Evolutionary conservation across 805 yeast genomes (phyloP).

Genomic region (Groenewaldozyma salmanticensis): DNA sequence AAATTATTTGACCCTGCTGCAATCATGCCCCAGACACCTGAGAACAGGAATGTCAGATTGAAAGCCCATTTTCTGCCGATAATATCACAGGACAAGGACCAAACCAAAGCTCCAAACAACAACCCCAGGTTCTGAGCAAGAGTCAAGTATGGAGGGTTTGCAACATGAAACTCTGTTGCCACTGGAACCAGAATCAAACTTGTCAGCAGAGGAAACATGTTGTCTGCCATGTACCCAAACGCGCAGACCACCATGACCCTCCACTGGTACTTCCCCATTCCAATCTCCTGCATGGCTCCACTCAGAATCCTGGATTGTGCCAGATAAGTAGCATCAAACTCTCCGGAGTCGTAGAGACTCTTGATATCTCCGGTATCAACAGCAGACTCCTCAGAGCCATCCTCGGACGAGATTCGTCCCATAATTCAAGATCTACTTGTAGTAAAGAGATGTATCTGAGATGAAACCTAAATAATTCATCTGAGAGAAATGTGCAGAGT

Average conservation of each 20-base stretch:
- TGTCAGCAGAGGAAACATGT: constrained; percentile 41
- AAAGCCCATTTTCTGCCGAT: constrained; percentile 46
- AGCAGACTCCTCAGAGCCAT: no score
- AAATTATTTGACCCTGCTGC: constrained; percentile 43
- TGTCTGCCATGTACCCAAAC: constrained; percentile 48
- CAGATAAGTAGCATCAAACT: constrained; percentile 9
- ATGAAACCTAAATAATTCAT: no score
- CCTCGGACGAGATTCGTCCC: no score
- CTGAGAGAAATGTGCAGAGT: no score
- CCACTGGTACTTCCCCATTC: constrained; percentile 47
- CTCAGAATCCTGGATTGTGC: constrained; percentile 25
- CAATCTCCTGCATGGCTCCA: constrained; percentile 48
- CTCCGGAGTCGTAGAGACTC: constrained; percentile 6
- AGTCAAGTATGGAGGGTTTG: constrained; percentile 30
- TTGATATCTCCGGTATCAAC: constrained; percentile 3
- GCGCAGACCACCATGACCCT: constrained; percentile 43
- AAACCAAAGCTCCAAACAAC: constrained; percentile 42
- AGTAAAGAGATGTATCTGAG: no score
- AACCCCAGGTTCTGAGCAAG: constrained; percentile 43
- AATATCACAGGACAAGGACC: constrained; percentile 48
- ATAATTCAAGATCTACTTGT: no score
- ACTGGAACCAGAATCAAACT: constrained; percentile 38
- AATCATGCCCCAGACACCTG: constrained; percentile 41
- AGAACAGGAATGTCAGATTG: constrained; percentile 38
- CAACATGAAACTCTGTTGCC: constrained; percentile 36